Percentiles rank a stretch among this genome's conserved stretches.
These are phyloP conservation scores for Fusarium humuli DNA, from an alignment of 2,329 filamentous ascomycete species.

Conservation along the genomic window DNA sequence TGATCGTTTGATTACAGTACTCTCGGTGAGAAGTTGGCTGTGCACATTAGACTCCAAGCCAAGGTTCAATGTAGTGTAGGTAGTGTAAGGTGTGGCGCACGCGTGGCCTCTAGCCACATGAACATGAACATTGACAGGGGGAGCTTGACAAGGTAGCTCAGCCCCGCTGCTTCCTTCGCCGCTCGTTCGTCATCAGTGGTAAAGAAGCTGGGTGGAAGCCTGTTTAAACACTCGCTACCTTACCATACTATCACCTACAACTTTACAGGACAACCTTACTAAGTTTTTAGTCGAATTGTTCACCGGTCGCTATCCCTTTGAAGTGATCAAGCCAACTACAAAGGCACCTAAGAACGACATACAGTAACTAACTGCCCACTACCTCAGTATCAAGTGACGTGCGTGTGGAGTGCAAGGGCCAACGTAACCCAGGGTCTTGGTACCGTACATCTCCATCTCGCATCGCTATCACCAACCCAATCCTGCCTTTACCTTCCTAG, in stretches of 20 bases:
- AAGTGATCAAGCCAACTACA: not conserved
- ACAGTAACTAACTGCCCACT: not conserved
- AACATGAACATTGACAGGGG: constrained; percentile 1
- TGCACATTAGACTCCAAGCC: constrained; percentile 5
- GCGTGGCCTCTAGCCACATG: constrained; percentile 32
- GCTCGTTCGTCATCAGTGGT: constrained; percentile 40
- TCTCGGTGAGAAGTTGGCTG: not conserved
- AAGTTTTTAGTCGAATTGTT: not conserved
- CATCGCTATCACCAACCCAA: constrained; percentile 7
- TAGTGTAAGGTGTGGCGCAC: constrained; percentile 30
- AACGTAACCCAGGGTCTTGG: constrained; percentile 38
- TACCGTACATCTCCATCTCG: constrained; percentile 27
- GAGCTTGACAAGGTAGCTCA: constrained; percentile 31
- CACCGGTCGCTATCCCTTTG: not conserved
- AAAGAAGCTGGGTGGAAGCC: constrained; percentile 24
- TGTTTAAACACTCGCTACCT: constrained; percentile 20
- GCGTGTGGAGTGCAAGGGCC: constrained; percentile 34
- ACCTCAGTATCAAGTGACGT: constrained; percentile 28
- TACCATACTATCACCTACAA: not conserved
- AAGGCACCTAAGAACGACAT: constrained; percentile 16
- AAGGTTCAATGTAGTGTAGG: not conserved
- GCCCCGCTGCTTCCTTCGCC: constrained; percentile 36
- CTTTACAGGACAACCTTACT: not conserved
- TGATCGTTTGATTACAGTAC: not conserved
- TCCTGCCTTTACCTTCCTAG: not conserved